Conservation (phyloP, 257 asterid genomes). For the Nicotiana sylvestris region DNA sequence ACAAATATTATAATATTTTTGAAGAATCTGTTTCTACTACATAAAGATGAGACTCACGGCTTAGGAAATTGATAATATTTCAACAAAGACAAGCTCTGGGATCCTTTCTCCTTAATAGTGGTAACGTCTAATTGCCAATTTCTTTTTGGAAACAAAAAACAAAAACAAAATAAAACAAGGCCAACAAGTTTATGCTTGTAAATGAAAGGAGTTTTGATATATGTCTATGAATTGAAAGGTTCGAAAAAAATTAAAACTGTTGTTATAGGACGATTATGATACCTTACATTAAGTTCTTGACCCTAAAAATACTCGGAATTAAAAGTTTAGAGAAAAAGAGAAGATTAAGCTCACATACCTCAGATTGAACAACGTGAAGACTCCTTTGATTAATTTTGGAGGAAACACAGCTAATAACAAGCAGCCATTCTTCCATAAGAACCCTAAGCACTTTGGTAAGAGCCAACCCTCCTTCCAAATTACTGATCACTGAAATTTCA, state of each 20-base stretch:
- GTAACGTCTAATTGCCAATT: background rate
- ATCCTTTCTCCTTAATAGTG: background rate
- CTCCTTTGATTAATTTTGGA: constrained; percentile 3
- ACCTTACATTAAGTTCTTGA: no score
- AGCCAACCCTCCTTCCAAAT: background rate
- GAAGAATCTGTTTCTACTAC: background rate
- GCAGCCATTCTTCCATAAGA: constrained; percentile 22
- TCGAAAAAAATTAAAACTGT: no score
- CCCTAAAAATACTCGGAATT: no score
- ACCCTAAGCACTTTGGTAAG: constrained; percentile 16
- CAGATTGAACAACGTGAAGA: constrained; percentile 13
- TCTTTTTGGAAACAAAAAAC: background rate
- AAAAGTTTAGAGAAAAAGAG: background rate
- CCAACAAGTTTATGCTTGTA: no score
- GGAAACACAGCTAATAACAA: constrained; percentile 16
- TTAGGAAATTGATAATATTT: background rate
- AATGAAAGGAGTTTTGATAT: no score
- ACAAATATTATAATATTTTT: no score
- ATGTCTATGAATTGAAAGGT: no score
- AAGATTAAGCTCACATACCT: constrained; percentile 1
- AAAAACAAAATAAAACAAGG: background rate
- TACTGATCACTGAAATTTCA: constrained; percentile 8
- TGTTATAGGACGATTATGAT: no score
- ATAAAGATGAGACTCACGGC: background rate
- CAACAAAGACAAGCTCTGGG: background rate